Evolutionary conservation across 1,284 basidiomycete genomes (phyloP).

Genomic region (Coniferiporia weirii): DNA sequence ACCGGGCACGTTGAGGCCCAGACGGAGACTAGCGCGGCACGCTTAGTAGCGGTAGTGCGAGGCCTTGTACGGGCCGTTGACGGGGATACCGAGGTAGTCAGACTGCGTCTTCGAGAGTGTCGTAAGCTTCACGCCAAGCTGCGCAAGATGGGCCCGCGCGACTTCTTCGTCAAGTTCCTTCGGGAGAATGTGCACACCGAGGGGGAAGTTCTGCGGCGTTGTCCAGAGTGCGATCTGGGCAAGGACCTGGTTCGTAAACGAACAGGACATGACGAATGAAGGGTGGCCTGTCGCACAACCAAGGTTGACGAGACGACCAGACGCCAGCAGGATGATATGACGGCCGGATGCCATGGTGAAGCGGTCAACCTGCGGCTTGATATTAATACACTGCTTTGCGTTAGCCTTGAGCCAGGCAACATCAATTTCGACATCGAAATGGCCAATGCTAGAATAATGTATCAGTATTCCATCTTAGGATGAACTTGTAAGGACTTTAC

Average conservation of each 20-base stretch:
- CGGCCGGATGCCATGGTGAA: slow-evolving; percentile 89
- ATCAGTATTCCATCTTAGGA: neutral
- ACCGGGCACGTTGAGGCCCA: slow-evolving; percentile 20
- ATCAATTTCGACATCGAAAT: slow-evolving; percentile 99
- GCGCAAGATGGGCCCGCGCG: slow-evolving; percentile 88
- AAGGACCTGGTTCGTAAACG: slow-evolving; percentile 97
- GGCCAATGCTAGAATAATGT: slow-evolving; percentile 69
- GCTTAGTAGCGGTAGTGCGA: slow-evolving; percentile 67
- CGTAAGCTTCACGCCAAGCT: slow-evolving; percentile 94
- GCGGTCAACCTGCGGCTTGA: slow-evolving; percentile 99
- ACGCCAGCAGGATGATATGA: slow-evolving; percentile 96
- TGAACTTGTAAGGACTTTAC: slow-evolving; percentile 32
- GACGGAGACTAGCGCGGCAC: slow-evolving; percentile 2
- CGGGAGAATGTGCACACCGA: slow-evolving; percentile 95
- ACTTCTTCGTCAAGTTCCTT: slow-evolving; percentile 99
- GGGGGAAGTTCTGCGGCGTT: slow-evolving; percentile 82
- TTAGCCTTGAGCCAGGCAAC: slow-evolving; percentile 98
- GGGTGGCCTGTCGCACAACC: slow-evolving; percentile 94
- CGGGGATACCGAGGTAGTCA: slow-evolving; percentile 88
- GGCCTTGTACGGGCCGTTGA: slow-evolving; percentile 91
- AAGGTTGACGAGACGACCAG: slow-evolving; percentile 98
- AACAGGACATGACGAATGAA: slow-evolving; percentile 99
- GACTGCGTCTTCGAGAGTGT: slow-evolving; percentile 75
- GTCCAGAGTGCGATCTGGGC: slow-evolving; percentile 99
- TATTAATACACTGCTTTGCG: slow-evolving; percentile 80